Evolutionary conservation across 2,329 filamentous ascomycete species (phyloP).

Genomic region (Talaromyces funiculosus): DNA sequence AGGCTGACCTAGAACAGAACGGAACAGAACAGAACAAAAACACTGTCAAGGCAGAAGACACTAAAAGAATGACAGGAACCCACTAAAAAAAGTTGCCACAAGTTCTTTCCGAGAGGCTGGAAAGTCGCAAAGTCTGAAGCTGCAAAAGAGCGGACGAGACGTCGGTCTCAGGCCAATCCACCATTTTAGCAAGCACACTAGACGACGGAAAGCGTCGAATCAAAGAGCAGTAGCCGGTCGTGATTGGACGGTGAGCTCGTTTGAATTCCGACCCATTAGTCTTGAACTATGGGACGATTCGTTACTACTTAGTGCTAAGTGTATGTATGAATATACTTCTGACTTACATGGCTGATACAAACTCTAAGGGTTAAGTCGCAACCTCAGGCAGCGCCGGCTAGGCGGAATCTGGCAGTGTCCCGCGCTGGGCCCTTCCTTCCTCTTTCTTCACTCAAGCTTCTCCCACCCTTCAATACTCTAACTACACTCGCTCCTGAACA

Average conservation of each 20-base stretch:
- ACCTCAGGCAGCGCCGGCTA: conserved; percentile 6
- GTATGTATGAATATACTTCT: not conserved
- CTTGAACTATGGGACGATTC: not conserved
- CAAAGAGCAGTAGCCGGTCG: not conserved
- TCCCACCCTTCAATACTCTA: not conserved
- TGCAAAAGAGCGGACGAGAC: not conserved
- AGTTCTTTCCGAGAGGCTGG: conserved; percentile 8
- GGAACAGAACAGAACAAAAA: no score
- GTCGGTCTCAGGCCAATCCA: not conserved
- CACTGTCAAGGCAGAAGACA: not conserved
- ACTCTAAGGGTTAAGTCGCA: not conserved
- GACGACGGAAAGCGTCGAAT: not conserved
- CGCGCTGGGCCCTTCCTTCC: conserved; percentile 7
- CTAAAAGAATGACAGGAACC: not conserved
- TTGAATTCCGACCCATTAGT: conserved; percentile 1
- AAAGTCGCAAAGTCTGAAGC: conserved; percentile 4
- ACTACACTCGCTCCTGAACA: not conserved
- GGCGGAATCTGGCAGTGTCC: conserved; percentile 1
- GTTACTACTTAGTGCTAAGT: no score
- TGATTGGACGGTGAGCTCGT: not conserved
- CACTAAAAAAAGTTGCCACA: conserved; percentile 2
- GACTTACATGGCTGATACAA: not conserved
- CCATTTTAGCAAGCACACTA: not conserved
- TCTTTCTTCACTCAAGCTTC: not conserved
- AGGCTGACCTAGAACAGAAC: not conserved